Conservation (phyloP, 2,329 filamentous ascomycete genomes). For the Ascochyta rabiei region DNA sequence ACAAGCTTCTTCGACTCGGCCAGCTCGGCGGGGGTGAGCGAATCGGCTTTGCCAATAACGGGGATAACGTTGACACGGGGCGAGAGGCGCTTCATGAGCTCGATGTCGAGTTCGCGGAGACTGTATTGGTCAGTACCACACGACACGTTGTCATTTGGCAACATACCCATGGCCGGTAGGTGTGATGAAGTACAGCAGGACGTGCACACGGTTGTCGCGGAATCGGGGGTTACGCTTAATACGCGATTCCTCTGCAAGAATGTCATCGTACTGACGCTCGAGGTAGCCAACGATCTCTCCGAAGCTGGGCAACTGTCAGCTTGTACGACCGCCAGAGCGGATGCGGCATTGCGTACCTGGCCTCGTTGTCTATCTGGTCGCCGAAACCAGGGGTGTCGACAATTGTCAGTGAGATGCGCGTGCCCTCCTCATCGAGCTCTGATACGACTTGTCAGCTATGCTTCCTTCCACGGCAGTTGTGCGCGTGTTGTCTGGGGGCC, state of each 20-base stretch:
- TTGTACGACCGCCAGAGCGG: neutral
- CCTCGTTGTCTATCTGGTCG: slow-evolving; percentile 99
- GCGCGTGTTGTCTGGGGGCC: neutral
- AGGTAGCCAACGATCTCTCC: slow-evolving; percentile 97
- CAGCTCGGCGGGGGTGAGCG: slow-evolving; percentile 92
- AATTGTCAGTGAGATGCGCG: slow-evolving; percentile 95
- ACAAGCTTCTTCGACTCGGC: slow-evolving; percentile 99
- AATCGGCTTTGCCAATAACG: slow-evolving; percentile 97
- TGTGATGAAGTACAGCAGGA: slow-evolving; percentile 98
- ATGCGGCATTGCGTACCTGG: slow-evolving; percentile 66
- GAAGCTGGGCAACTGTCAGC: slow-evolving; percentile 67
- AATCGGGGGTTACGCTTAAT: slow-evolving; percentile 99
- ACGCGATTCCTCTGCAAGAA: slow-evolving; percentile 97
- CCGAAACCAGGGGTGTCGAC: slow-evolving; percentile 98
- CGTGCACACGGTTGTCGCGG: slow-evolving; percentile 98
- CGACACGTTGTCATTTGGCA: neutral
- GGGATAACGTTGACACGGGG: slow-evolving; percentile 98
- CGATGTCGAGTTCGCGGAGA: slow-evolving; percentile 97
- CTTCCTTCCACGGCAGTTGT: neutral
- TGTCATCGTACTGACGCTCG: slow-evolving; percentile 99
- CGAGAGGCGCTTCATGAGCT: slow-evolving; percentile 98
- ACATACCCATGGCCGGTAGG: slow-evolving; percentile 91
- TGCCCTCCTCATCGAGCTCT: slow-evolving; percentile 97
- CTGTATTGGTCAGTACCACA: slow-evolving; percentile 54
- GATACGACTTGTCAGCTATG: slow-evolving; percentile 9